Conservation (phyloP, 768 basidiomycete species). For the Asterophora lycoperdoides region DNA sequence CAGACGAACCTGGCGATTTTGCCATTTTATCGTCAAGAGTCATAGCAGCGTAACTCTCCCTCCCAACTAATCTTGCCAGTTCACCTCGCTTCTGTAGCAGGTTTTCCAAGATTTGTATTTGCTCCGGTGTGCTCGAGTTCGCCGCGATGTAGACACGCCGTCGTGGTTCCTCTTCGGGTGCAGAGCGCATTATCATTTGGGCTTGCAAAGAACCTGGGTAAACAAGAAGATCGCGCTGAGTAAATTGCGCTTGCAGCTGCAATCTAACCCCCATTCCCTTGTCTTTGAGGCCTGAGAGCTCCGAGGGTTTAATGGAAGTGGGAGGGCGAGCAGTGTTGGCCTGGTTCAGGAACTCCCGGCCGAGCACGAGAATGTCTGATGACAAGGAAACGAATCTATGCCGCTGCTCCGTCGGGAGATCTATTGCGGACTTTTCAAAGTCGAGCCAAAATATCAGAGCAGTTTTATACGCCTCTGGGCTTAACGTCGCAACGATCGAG, state of each 20-base stretch:
- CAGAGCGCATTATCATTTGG: slow-evolving; percentile 88
- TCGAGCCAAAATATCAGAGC: slow-evolving; percentile 94
- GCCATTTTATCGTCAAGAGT: slow-evolving; percentile 96
- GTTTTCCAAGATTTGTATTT: slow-evolving; percentile 72
- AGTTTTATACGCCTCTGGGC: slow-evolving; percentile 75
- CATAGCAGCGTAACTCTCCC: slow-evolving; percentile 83
- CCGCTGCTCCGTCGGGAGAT: slow-evolving; percentile 75
- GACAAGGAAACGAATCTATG: slow-evolving; percentile 84
- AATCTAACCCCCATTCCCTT: slow-evolving; percentile 71
- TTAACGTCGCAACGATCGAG: slow-evolving; percentile 59
- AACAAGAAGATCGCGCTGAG: slow-evolving; percentile 70
- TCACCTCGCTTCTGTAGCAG: slow-evolving; percentile 76
- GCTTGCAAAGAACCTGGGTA: slow-evolving; percentile 88
- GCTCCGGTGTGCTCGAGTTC: slow-evolving; percentile 68
- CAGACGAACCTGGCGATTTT: slow-evolving; percentile 71
- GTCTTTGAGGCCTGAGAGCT: slow-evolving; percentile 71
- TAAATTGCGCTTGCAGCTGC: slow-evolving; percentile 71
- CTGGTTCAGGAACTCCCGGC: slow-evolving; percentile 79
- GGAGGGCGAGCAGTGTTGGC: slow-evolving; percentile 61
- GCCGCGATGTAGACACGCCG: slow-evolving; percentile 78
- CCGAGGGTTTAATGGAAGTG: slow-evolving; percentile 60
- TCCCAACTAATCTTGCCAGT: slow-evolving; percentile 80
- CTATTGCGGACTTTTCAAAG: slow-evolving; percentile 96
- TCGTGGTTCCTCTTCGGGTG: slow-evolving; percentile 79
- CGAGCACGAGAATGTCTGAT: slow-evolving; percentile 83